A percentile compares a stretch with the other conserved stretches of the same genome.
These are phyloP conservation scores for Wickerhamomyces mucosus DNA, from an alignment of 805 yeast species.

Conservation along the genomic window DNA sequence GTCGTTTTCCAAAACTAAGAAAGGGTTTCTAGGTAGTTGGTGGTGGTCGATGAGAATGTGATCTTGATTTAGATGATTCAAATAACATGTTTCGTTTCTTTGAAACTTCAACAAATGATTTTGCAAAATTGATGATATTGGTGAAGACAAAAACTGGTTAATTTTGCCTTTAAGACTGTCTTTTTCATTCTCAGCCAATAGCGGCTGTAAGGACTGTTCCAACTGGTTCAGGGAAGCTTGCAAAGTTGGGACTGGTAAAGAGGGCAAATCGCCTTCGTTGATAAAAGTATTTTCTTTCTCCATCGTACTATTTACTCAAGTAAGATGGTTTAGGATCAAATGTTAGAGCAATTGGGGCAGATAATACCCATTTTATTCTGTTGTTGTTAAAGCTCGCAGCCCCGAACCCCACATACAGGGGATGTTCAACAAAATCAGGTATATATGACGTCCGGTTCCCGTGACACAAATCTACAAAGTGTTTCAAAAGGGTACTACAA, in stretches of 20 bases:
- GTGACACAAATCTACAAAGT: too few species aligned
- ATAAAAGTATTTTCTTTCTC: background rate
- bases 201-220: constrained; percentile 48
- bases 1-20: constrained; percentile 64
- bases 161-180: constrained; percentile 33
- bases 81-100: constrained; percentile 35
- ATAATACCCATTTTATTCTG: too few species aligned
- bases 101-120: constrained; percentile 41
- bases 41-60: constrained; percentile 28
- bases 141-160: constrained; percentile 33
- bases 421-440: too few species aligned
- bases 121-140: constrained; percentile 39
- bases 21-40: constrained; percentile 68
- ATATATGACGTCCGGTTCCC: too few species aligned
- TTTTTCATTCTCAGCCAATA: constrained; percentile 45
- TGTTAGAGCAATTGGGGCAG: too few species aligned
- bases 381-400: too few species aligned
- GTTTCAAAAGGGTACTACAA: too few species aligned
- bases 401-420: too few species aligned
- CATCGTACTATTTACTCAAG: constrained; percentile 15
- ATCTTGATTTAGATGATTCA: constrained; percentile 37
- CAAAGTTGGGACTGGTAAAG: constrained; percentile 54
- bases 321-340: too few species aligned
- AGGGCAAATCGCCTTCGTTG: constrained; percentile 30
- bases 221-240: constrained; percentile 41